These are phyloP conservation scores for Rhododendron ovatum DNA, from an alignment of 148 eudicot species.

Conservation along the genomic window DNA sequence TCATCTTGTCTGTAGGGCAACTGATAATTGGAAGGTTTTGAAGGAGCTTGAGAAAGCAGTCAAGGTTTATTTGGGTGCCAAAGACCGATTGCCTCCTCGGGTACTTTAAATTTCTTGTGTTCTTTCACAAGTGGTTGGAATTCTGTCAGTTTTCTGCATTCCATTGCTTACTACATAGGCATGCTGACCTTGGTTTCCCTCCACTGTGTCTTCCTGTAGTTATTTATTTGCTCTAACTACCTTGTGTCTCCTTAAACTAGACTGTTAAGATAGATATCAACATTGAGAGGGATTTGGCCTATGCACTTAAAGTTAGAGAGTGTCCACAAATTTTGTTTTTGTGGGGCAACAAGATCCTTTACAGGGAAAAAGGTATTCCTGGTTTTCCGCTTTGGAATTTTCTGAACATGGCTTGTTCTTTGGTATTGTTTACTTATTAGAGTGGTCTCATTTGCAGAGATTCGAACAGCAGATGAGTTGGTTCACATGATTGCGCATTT, in stretches of 20 bases:
- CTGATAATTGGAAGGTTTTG: conserved; percentile 79
- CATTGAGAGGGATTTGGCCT: conserved; percentile 85
- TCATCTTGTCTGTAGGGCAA: neutral
- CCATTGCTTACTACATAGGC: neutral
- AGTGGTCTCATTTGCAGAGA: conserved; percentile 36
- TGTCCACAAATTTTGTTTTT: conserved; percentile 79
- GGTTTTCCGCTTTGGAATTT: neutral
- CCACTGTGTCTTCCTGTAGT: neutral
- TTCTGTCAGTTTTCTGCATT: neutral
- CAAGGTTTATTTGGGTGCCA: conserved; percentile 80
- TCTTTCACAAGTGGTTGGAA: neutral
- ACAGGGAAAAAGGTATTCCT: conserved; percentile 63
- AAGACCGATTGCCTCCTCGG: conserved; percentile 94
- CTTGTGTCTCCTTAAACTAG: conserved; percentile 29
- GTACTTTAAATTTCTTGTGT: conserved; percentile 29
- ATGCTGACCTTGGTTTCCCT: neutral
- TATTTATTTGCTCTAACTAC: neutral
- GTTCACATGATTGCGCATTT: conserved; percentile 91
- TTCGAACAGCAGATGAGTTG: conserved; percentile 78
- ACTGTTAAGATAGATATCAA: conserved; percentile 83
- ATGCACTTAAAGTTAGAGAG: conserved; percentile 77
- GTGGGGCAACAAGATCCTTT: conserved; percentile 61
- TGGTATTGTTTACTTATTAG: neutral
- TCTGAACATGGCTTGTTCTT: conserved; percentile 1
- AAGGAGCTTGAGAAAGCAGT: conserved; percentile 94